Percentiles rank a stretch among this genome's conserved stretches.
Evolutionary conservation across 2,329 filamentous ascomycete species (phyloP).

Genomic region (Botrytis deweyae): DNA sequence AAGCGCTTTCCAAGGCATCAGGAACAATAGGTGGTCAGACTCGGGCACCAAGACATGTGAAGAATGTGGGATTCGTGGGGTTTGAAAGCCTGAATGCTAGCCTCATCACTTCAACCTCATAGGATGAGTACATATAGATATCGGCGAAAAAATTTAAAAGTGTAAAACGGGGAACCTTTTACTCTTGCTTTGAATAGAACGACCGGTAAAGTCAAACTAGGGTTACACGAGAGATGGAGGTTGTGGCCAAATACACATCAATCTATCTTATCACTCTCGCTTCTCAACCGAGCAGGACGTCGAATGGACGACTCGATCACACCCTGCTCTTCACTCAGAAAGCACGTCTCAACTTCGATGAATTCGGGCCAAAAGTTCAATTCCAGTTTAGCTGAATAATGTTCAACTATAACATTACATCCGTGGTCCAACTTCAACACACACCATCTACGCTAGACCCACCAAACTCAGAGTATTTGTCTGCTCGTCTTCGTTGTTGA

Average conservation of each 20-base stretch:
- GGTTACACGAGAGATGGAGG: background rate
- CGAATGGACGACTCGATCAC: background rate
- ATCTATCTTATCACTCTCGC: background rate
- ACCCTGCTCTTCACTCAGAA: background rate
- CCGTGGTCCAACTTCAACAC: background rate
- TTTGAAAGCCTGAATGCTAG: background rate
- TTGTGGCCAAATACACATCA: background rate
- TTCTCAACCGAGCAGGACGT: background rate
- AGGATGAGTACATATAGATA: background rate
- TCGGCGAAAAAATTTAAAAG: background rate
- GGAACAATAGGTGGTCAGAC: background rate
- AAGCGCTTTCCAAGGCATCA: background rate
- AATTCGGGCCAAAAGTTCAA: fast-evolving
- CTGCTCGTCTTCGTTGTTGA: background rate
- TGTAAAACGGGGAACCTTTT: background rate
- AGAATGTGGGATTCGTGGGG: background rate
- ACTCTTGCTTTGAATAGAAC: background rate
- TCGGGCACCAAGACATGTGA: background rate
- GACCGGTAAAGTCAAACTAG: background rate
- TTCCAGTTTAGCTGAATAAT: background rate
- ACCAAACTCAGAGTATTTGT: background rate
- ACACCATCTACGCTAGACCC: background rate
- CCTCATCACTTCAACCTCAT: background rate
- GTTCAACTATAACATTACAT: background rate
- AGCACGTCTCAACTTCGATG: background rate